These are phyloP conservation scores for Clitopilus passeckerianus DNA, from an alignment of 768 basidiomycete genomes.

Conservation along the genomic window DNA sequence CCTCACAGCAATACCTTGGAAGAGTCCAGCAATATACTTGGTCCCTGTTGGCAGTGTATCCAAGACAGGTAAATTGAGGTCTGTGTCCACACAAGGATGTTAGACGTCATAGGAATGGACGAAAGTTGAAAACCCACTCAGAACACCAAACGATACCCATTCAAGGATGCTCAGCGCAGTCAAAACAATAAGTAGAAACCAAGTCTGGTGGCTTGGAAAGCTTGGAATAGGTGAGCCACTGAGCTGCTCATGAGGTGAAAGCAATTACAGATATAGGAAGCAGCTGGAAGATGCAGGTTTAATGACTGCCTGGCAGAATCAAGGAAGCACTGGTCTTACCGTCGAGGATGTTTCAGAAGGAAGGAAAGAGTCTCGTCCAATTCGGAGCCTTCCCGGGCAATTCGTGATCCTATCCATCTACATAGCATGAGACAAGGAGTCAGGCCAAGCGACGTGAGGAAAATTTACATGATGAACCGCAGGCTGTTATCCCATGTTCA, in stretches of 20 bases:
- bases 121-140: slow-evolving; percentile 29
- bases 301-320: neutral
- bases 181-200: slow-evolving; percentile 60
- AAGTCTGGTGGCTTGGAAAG: slow-evolving; percentile 73
- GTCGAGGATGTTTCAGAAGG: slow-evolving; percentile 72
- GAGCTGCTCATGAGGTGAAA: neutral
- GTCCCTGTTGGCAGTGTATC: slow-evolving; percentile 31
- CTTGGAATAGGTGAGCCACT: slow-evolving; percentile 13
- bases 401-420: slow-evolving; percentile 62
- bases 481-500: slow-evolving; percentile 29
- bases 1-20: slow-evolving; percentile 49
- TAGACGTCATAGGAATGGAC: neutral
- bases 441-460: neutral
- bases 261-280: slow-evolving; percentile 53
- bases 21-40: slow-evolving; percentile 39
- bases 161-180: slow-evolving; percentile 48
- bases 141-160: slow-evolving; percentile 66
- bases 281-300: slow-evolving; percentile 29
- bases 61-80: slow-evolving; percentile 34
- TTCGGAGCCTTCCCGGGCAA: slow-evolving; percentile 38
- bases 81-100: slow-evolving; percentile 16
- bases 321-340: slow-evolving; percentile 26
- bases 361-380: slow-evolving; percentile 57
- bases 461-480: slow-evolving; percentile 53
- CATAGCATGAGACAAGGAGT: neutral